These are phyloP conservation scores for Falciphora oryzae DNA, from an alignment of 2,329 filamentous ascomycete species.

Conservation along the genomic window DNA sequence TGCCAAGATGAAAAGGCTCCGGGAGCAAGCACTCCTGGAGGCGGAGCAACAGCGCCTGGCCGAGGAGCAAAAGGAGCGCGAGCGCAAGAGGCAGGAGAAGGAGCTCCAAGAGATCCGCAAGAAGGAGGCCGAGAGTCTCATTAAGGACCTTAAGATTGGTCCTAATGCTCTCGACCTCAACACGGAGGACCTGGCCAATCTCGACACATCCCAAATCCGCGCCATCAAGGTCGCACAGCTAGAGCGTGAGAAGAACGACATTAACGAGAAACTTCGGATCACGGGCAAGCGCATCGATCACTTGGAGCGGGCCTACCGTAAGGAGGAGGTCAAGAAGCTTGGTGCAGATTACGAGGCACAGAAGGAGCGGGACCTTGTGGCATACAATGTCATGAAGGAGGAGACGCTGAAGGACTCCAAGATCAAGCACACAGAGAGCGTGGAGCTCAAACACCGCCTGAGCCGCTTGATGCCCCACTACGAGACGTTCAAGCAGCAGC, in stretches of 20 bases:
- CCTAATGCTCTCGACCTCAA: slow-evolving; percentile 73
- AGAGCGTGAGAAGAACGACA: slow-evolving; percentile 96
- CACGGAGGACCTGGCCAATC: slow-evolving; percentile 72
- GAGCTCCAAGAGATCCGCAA: slow-evolving; percentile 87
- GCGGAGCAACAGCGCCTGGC: slow-evolving; percentile 83
- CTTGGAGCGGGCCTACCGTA: slow-evolving; percentile 91
- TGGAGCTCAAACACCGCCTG: slow-evolving; percentile 90
- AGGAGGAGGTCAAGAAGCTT: slow-evolving; percentile 92
- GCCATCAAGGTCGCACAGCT: slow-evolving; percentile 92
- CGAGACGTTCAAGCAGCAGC: slow-evolving; percentile 72
- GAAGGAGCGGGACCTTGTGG: slow-evolving; percentile 67
- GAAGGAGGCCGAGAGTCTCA: slow-evolving; percentile 89
- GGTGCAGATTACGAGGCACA: slow-evolving; percentile 80
- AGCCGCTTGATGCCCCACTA: slow-evolving; percentile 78
- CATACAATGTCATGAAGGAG: slow-evolving; percentile 73
- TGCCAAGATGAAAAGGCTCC: slow-evolving; percentile 78
- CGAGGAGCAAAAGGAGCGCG: slow-evolving; percentile 89
- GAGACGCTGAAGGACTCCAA: slow-evolving; percentile 77
- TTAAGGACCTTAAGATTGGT: slow-evolving; percentile 84
- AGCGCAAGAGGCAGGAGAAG: slow-evolving; percentile 76
- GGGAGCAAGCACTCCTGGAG: slow-evolving; percentile 81
- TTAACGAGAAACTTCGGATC: slow-evolving; percentile 83
- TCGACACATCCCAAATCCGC: slow-evolving; percentile 86
- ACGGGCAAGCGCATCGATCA: slow-evolving; percentile 96
- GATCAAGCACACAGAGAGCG: slow-evolving; percentile 83